These are phyloP conservation scores for Xylaria flabelliformis DNA, from an alignment of 495 filamentous ascomycete species.

Conservation along the genomic window DNA sequence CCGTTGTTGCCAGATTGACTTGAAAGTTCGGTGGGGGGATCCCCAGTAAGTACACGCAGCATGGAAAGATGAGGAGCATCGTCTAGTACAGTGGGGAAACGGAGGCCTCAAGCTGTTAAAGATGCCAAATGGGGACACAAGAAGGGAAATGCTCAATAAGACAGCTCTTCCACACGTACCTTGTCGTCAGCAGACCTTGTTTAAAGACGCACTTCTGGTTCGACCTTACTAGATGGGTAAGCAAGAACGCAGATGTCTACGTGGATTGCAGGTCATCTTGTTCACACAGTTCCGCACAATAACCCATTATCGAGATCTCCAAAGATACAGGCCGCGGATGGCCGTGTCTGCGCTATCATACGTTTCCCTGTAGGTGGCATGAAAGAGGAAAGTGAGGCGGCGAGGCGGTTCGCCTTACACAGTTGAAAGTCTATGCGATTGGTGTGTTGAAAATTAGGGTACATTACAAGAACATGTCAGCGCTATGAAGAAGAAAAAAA, in stretches of 20 bases:
- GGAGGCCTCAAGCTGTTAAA: conserved; percentile 26
- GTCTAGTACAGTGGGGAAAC: conserved; percentile 24
- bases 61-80: conserved; percentile 13
- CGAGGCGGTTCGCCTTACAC: not conserved
- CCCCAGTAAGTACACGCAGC: not conserved
- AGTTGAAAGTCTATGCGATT: not conserved
- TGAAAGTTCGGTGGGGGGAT: conserved; percentile 6
- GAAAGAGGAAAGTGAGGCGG: not conserved
- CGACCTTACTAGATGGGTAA: conserved; percentile 24
- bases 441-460: not conserved
- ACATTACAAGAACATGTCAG: not conserved
- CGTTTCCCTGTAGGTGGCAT: too few relatives aligned
- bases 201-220: conserved; percentile 18
- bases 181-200: conserved; percentile 23
- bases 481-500: not conserved
- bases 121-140: conserved; percentile 8
- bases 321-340: not conserved
- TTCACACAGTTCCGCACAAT: not conserved
- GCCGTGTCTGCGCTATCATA: not conserved
- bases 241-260: conserved; percentile 2
- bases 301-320: not conserved
- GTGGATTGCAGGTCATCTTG: conserved; percentile 5
- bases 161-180: conserved; percentile 15
- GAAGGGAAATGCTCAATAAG: not conserved
- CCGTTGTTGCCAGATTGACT: not conserved